A percentile compares a stretch with the other conserved stretches of the same genome.
Conservation (phyloP, 106 monocot species). For the Allium cepa region DNA sequence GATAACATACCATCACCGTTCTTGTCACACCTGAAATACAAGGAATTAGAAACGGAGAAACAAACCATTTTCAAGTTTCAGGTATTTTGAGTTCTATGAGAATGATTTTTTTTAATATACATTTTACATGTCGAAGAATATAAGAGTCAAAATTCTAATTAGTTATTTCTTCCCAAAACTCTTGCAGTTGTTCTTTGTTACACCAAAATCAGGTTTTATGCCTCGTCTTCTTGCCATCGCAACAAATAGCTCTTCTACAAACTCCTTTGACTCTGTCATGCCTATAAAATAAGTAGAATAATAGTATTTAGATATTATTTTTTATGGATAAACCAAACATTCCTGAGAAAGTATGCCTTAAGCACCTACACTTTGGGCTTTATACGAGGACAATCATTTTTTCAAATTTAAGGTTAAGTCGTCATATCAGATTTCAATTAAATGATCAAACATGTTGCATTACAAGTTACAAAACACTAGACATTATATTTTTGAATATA, state of each 20-base stretch:
- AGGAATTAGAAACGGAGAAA: background rate
- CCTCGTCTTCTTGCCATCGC: constrained; percentile 63
- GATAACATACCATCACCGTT: constrained; percentile 88
- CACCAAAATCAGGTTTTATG: constrained; percentile 33
- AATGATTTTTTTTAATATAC: background rate
- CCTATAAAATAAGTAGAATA: constrained; percentile 31
- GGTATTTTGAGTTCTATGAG: background rate
- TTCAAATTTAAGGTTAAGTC: background rate
- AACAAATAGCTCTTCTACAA: constrained; percentile 67
- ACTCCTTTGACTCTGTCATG: constrained; percentile 80
- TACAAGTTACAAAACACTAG: too few species aligned
- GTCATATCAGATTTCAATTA: too few species aligned
- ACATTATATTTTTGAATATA: too few species aligned
- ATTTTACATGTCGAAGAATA: constrained; percentile 95
- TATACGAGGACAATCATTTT: background rate
- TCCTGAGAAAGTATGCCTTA: background rate
- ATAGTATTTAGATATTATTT: too few species aligned
- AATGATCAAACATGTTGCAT: too few species aligned
- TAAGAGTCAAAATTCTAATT: constrained; percentile 87
- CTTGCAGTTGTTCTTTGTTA: constrained; percentile 51
- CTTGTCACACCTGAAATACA: constrained; percentile 77
- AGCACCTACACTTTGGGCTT: background rate
- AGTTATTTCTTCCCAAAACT: constrained; percentile 89
- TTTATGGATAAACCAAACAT: background rate
- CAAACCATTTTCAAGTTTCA: too few species aligned